Evolutionary conservation across 768 basidiomycete species (phyloP), one percentile per base, ranked within the genome.

Genomic region (Cystobasidium ongulense): DNA sequence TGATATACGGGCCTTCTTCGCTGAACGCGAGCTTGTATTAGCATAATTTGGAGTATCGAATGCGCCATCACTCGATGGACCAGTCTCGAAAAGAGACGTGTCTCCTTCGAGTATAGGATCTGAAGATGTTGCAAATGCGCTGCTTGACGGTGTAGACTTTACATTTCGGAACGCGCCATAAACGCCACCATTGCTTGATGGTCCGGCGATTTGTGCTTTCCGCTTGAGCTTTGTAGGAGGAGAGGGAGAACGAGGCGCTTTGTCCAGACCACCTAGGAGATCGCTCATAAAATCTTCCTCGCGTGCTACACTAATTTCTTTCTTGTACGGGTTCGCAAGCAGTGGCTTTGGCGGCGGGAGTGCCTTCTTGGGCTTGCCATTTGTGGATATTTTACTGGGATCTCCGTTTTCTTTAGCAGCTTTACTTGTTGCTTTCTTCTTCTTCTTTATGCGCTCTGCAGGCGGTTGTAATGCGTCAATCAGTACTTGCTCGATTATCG

Each of bases 271-370:
- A 10, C 88, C 89, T 11, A 99, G 82, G 0, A 99, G 81, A 41
- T 85, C 86, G 0, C 87, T 86, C 91, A 99, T 90, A 76, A 99
- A 92, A 76, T 95, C 92, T 43, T 86, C 84, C 80, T 97, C 96
- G 77, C 92, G 87, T 64, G 88, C 89, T 15, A 0, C 84, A 84
- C 0, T 90, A 88, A 35, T 74, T 62, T 35, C 57, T 71, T 78
- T 76, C 64, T 76, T 74, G 64, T 65, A 70, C 63, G 70, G 73
- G 63, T 76, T 75, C 18, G 68, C 73, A 35, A 25, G 23, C 23
- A 46, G n/a, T 7, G 63, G 53, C 41, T 38, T 61, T 36, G 62
- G 74, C n/a, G 31, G 59, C 25, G 63, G 73, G 36, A 63, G 62
- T 31, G 52, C 38, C 63, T 63, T 71, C 72, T 73, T 73, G 27